Evolutionary conservation across 306 rosid genomes (phyloP).

Genomic region (Begonia peltatifolia): DNA sequence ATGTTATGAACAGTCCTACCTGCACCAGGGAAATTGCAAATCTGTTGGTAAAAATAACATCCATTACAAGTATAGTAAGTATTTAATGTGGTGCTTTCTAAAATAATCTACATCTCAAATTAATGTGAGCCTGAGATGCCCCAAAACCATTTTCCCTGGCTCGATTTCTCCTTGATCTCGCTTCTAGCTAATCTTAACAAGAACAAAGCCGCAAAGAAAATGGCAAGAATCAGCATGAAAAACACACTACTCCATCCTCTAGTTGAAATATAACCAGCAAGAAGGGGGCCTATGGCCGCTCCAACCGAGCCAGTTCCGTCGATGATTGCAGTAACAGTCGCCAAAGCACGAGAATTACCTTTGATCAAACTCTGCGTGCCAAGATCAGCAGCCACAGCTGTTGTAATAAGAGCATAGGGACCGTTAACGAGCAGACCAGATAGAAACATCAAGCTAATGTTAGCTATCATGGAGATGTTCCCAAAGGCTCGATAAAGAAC

Average conservation of each 20-base stretch:
- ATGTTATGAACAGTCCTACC: no score
- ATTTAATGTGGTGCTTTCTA: no score
- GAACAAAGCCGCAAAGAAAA: slow-evolving; percentile 44
- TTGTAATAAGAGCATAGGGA: slow-evolving; percentile 72
- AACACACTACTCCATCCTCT: slow-evolving; percentile 82
- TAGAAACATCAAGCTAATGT: slow-evolving; percentile 54
- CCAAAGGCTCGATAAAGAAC: slow-evolving; percentile 58
- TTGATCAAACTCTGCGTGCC: slow-evolving; percentile 40
- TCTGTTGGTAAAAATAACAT: no score
- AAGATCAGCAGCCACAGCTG: slow-evolving; percentile 92
- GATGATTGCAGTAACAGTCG: slow-evolving; percentile 81
- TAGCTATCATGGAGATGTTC: slow-evolving; percentile 53
- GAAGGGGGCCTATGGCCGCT: slow-evolving; percentile 79
- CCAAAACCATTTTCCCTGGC: slow-evolving; percentile 32
- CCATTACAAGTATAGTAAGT: no score
- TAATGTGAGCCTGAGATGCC: slow-evolving; percentile 12
- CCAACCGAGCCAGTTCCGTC: slow-evolving; percentile 92
- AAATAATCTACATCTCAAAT: neutral
- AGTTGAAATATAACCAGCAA: slow-evolving; percentile 63
- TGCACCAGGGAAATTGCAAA: no score
- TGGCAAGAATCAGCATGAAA: slow-evolving; percentile 55
- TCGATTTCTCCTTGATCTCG: slow-evolving; percentile 44
- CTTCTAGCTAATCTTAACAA: slow-evolving; percentile 47
- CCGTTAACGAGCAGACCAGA: slow-evolving; percentile 49
- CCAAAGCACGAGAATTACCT: slow-evolving; percentile 60